Evolutionary conservation across 2,329 filamentous ascomycete species (phyloP), one percentile per base, ranked within the genome.

Genomic region (Colletotrichum sublineola): DNA sequence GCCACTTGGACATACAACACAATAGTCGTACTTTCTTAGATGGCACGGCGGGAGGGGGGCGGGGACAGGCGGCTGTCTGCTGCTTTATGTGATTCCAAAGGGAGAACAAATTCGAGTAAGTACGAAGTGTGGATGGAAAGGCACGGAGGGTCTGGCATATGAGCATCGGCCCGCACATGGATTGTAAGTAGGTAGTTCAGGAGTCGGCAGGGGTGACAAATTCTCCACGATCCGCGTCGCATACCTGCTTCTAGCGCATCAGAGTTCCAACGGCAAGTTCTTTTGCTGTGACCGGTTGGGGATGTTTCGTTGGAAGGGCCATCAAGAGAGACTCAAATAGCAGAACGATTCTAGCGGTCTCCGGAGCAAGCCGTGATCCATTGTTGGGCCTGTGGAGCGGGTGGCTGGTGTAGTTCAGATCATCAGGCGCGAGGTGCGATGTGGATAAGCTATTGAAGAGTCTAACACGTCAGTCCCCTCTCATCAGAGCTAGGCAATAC

Each of bases 341-440:
- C 14, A 15, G 11, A 24, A 48, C 3, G 44, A 31, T 52, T 36
- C 15, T 33, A 40, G 18, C 11, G 48, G 2, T 55, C 36, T 9
- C 20, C 24, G 50, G 36, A 20, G 15, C 18, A 55, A 50, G 62
- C 36, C 62, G 50, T 24, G 62, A 55, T 40, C 48, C 50, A 33
- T 63, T 24, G 33, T 52, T 52, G n/a, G 53, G n/a, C 24, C 52
- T 24, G 33, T 36, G 4, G 52, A 46, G 42, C 36, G 15, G 82
- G 33, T 67, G 64, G 42, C 64, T 67, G 55, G 64, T 60, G 55
- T 52, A 24, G 42, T 42, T 57, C 31, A 50, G 55, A 57, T 66
- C 42, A 29, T 55, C 38, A 57, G 52, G 40, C 44, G 48, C 44
- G 48, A 48, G 52, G 29, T 31, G 63, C 50, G 24, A 50, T 29